Percentiles rank a stretch among this genome's conserved stretches.
phyloP scores from a whole-genome alignment of 345 rosid species.

The Stellera chamaejasme region DNA sequence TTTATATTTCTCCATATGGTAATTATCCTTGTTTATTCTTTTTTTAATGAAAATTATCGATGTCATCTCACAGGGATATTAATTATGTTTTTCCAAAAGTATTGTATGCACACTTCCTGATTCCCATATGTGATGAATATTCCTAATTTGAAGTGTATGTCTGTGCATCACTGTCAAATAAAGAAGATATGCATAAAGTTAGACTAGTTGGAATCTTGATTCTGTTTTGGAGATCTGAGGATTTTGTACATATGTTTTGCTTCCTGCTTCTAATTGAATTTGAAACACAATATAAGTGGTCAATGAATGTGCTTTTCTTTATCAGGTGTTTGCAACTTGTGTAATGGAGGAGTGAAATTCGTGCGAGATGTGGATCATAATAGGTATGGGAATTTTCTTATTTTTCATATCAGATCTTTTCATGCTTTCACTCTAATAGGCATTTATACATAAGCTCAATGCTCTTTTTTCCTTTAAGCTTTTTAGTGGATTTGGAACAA shows the following conservation, averaged over 20 bases:
- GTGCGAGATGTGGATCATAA: conserved; percentile 64
- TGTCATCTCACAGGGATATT: too few species aligned
- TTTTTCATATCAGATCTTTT: neutral
- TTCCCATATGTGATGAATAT: too few species aligned
- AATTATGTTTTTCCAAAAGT: too few species aligned
- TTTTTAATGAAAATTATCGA: too few species aligned
- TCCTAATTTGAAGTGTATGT: too few species aligned
- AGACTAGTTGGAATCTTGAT: neutral
- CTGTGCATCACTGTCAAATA: too few species aligned
- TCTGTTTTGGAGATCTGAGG: too few species aligned
- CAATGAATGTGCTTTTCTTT: neutral
- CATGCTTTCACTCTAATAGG: too few species aligned
- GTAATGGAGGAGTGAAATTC: conserved; percentile 85
- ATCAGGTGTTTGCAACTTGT: conserved; percentile 77
- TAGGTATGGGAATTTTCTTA: conserved; percentile 28
- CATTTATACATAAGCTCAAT: too few species aligned
- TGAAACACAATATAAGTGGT: neutral
- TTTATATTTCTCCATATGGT: neutral
- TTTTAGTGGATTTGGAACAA: neutral
- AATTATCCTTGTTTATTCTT: too few species aligned
- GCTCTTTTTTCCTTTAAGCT: neutral
- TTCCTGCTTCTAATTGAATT: neutral
- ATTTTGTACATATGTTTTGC: neutral
- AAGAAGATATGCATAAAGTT: too few species aligned
- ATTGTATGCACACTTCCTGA: too few species aligned